These are phyloP conservation scores for Boletus sp. DNA, from an alignment of 768 basidiomycete genomes.

Conservation along the genomic window DNA sequence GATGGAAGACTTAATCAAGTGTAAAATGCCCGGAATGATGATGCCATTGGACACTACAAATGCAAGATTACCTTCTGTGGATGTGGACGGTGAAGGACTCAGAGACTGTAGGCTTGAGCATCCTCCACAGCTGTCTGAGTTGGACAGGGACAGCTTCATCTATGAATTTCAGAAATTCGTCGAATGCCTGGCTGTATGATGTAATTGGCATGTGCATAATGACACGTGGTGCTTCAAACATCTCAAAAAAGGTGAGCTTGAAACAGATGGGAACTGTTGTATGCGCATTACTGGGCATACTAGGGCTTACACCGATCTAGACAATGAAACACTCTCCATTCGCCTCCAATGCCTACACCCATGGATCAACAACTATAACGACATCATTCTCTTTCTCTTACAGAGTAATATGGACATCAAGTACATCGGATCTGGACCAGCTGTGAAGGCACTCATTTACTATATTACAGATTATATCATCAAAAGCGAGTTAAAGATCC, in stretches of 20 bases:
- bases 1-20: neutral
- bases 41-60: neutral
- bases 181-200: neutral
- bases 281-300: no score
- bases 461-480: slow-evolving; percentile 40
- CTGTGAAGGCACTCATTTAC: slow-evolving; percentile 30
- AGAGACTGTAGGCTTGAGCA: neutral
- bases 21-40: neutral
- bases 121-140: no score
- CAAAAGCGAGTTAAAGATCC: slow-evolving; percentile 11
- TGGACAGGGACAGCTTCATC: no score
- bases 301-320: no score
- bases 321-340: slow-evolving; percentile 7
- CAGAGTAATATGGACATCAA: slow-evolving; percentile 29
- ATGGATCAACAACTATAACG: slow-evolving; percentile 14
- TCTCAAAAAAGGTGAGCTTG: neutral
- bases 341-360: slow-evolving; percentile 4
- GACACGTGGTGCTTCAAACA: neutral
- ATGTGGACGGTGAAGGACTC: no score
- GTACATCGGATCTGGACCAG: slow-evolving; percentile 25
- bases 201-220: neutral
- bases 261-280: neutral
- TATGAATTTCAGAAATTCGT: neutral
- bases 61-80: no score
- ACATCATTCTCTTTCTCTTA: slow-evolving; percentile 13